Base-by-base conservation (phyloP, 768 basidiomycete species). In the Lactifluus rugatus region DNA sequence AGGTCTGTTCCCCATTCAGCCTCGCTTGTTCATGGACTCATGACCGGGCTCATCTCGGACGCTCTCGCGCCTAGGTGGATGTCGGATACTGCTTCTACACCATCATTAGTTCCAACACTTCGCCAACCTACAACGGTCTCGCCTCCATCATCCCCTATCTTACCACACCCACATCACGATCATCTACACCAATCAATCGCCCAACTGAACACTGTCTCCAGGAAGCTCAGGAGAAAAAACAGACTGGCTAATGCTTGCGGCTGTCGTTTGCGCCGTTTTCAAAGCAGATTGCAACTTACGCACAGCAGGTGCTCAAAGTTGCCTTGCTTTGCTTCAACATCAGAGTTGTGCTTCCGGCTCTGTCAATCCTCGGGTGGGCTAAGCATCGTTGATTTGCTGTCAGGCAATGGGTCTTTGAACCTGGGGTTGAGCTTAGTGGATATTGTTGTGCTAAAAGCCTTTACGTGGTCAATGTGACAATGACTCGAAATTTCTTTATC, bases 331-430 rank as follows among this genome's bases (percentile, higher is more conserved):
- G 71, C 59, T 56, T 62, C 42, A 36, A 60, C 17, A 56, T 51
- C 11, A 48, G 59, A 0, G 65, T 54, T 13, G 51, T 66, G 7
- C 69, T 68, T 37, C 64, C 68, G 26, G 51, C 71, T 4, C 47
- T 70, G 52, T 68, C 57, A 0, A 53, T 65, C 11, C 66, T 76
- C 39, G n/a, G 67, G 72, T 8, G 60, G 65, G 1, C 70, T 76
- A 1, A 78, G 78, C 2, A 64, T 80, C 26, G 56, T 70, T 19
- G 81, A 82, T 68, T 78, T 75, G 13, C 69, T 76, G 67, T 75
- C 73, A 25, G 77, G 78, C 47, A 68, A 66, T 19, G 58, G 77
- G 10, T 55, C 62, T 51, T 63, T 71, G 16, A 76, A 78, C 0
- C 39, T 74, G 1, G 57, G 73, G 32, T 68, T 81, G 16, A 74